Conservation (phyloP, 345 rosid genomes). For the Sonneratia alba region DNA sequence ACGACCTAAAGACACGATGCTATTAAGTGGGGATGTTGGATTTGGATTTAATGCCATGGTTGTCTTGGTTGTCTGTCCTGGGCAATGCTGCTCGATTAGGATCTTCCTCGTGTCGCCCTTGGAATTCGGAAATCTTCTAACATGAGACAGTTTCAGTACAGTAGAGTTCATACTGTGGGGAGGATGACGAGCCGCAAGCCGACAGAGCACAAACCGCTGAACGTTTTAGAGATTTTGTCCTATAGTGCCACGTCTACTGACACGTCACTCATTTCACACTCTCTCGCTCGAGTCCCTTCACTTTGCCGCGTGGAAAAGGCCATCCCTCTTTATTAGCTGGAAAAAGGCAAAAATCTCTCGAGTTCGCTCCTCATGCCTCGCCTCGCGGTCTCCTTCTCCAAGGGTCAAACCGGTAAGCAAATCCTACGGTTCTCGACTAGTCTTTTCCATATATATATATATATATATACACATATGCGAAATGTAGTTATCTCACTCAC, state of each 20-base stretch:
- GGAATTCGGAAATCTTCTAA: too few relatives aligned
- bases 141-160: too few relatives aligned
- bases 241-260: background rate
- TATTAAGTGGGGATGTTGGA: too few relatives aligned
- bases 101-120: too few relatives aligned
- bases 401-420: conserved; percentile 23
- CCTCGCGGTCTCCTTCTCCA: conserved; percentile 22
- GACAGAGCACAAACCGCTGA: too few relatives aligned
- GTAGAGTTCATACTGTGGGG: too few relatives aligned
- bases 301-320: conserved; percentile 5
- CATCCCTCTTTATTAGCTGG: conserved; percentile 10
- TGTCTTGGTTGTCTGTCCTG: too few relatives aligned
- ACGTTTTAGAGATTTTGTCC: background rate
- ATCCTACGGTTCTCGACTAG: conserved; percentile 44
- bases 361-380: conserved; percentile 19
- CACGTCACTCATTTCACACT: background rate
- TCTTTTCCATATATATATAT: conserved; percentile 2
- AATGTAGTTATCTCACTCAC: too few relatives aligned
- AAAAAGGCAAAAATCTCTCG: background rate
- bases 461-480: background rate
- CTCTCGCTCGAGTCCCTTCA: background rate
- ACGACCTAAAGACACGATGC: too few relatives aligned
- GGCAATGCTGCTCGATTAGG: too few relatives aligned
- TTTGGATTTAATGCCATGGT: too few relatives aligned
- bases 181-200: too few relatives aligned